These are phyloP conservation scores for Gossypium herbaceum DNA, from an alignment of 345 rosid genomes.

Conservation along the genomic window DNA sequence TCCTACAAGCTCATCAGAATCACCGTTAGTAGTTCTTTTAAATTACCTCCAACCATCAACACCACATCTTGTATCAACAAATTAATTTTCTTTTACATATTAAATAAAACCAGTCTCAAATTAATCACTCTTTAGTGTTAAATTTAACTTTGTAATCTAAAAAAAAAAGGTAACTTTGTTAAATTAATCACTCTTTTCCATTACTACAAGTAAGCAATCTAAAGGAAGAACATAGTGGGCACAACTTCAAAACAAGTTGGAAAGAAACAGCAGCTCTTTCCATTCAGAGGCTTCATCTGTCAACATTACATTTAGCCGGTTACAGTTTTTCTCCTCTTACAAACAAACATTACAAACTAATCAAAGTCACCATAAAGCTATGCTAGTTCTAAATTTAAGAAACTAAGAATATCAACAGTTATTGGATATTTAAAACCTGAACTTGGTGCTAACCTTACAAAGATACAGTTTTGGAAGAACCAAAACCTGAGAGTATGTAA, in stretches of 20 bases:
- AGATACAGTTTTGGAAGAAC: slow-evolving; percentile 22
- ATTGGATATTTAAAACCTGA: background rate
- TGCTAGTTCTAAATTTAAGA: background rate
- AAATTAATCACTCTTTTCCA: no score
- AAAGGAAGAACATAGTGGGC: background rate
- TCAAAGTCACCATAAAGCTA: background rate
- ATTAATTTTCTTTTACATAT: no score
- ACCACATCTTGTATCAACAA: no score
- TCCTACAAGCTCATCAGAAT: no score
- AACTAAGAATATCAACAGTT: slow-evolving; percentile 1
- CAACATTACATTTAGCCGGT: slow-evolving; percentile 11
- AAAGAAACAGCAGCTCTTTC: slow-evolving; percentile 2
- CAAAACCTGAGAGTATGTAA: slow-evolving; percentile 17
- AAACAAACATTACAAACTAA: background rate
- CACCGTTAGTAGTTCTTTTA: no score
- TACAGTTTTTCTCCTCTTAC: slow-evolving; percentile 1
- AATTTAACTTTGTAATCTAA: no score
- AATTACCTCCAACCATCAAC: no score
- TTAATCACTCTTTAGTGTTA: no score
- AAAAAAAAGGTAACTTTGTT: no score
- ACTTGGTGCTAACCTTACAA: background rate
- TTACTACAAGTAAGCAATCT: no score
- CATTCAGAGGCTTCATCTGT: background rate
- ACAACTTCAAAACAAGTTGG: background rate
- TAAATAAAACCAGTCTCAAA: no score